These are phyloP conservation scores for Sugiyamaella lignohabitans DNA, from an alignment of 805 yeast species.

Conservation along the genomic window DNA sequence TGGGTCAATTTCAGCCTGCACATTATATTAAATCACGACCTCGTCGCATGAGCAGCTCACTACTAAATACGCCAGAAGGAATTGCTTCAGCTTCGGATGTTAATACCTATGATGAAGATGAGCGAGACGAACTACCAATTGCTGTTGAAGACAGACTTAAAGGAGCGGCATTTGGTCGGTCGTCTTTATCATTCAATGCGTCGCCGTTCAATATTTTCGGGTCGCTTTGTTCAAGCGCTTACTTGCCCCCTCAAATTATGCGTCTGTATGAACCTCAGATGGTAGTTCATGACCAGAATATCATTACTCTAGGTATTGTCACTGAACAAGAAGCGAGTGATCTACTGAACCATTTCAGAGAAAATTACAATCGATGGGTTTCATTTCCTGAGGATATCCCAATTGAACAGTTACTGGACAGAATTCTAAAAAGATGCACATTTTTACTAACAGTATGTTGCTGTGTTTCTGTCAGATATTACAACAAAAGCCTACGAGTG, in stretches of 20 bases:
- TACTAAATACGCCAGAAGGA: no score
- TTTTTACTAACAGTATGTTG: slow-evolving; percentile 63
- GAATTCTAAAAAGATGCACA: slow-evolving; percentile 46
- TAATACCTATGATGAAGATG: no score
- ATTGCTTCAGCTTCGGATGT: no score
- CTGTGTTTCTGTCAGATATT: slow-evolving; percentile 52
- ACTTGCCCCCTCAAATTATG: slow-evolving; percentile 35
- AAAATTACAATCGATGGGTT: slow-evolving; percentile 72
- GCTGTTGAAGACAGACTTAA: slow-evolving; percentile 8
- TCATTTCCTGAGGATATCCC: slow-evolving; percentile 53
- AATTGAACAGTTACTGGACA: slow-evolving; percentile 43
- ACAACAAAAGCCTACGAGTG: slow-evolving; percentile 32
- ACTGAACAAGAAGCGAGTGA: slow-evolving; percentile 42
- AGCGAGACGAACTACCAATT: neutral
- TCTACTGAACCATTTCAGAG: slow-evolving; percentile 52
- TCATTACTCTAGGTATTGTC: slow-evolving; percentile 46
- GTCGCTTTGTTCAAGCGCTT: slow-evolving; percentile 29
- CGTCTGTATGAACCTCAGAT: slow-evolving; percentile 31
- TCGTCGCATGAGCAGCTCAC: neutral
- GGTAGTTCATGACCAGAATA: slow-evolving; percentile 36
- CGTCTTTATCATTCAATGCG: slow-evolving; percentile 34
- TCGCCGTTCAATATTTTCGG: slow-evolving; percentile 43
- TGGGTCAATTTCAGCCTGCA: neutral
- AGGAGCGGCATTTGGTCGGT: slow-evolving; percentile 31
- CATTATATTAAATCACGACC: neutral